Evolutionary conservation across 2,329 filamentous ascomycete genomes (phyloP).

Genomic region (Thielaviopsis punctulata): DNA sequence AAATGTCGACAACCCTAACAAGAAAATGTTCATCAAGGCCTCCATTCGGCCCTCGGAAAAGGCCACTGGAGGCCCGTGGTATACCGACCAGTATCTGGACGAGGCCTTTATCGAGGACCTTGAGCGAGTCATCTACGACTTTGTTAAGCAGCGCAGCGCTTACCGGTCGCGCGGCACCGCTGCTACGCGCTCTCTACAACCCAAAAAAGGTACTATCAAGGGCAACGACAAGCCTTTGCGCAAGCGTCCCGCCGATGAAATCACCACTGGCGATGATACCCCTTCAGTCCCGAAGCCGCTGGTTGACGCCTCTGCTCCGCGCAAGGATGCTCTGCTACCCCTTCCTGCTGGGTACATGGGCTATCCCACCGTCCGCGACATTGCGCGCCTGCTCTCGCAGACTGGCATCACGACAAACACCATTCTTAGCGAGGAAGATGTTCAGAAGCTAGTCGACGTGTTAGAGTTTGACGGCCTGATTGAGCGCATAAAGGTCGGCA

Average conservation of each 20-base stretch:
- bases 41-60: conserved; percentile 73
- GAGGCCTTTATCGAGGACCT: conserved; percentile 71
- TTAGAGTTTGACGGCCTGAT: conserved; percentile 77
- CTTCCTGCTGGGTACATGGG: conserved; percentile 49
- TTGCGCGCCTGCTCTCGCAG: conserved; percentile 56
- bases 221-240: conserved; percentile 27
- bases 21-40: conserved; percentile 92
- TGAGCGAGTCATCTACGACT: conserved; percentile 54
- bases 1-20: conserved; percentile 74
- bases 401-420: conserved; percentile 57
- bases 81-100: conserved; percentile 79
- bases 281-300: conserved; percentile 16
- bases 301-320: conserved; percentile 12
- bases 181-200: conserved; percentile 24
- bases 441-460: conserved; percentile 74
- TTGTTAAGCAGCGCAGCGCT: conserved; percentile 56
- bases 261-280: conserved; percentile 17
- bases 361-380: conserved; percentile 66
- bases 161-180: conserved; percentile 30
- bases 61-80: conserved; percentile 88
- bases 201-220: conserved; percentile 39
- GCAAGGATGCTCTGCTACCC: conserved; percentile 29
- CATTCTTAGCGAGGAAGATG: conserved; percentile 52
- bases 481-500: conserved; percentile 41
- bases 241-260: conserved; percentile 30